Evolutionary conservation across 495 filamentous ascomycete species (phyloP).

Genomic region (Glutinoglossum americanum): DNA sequence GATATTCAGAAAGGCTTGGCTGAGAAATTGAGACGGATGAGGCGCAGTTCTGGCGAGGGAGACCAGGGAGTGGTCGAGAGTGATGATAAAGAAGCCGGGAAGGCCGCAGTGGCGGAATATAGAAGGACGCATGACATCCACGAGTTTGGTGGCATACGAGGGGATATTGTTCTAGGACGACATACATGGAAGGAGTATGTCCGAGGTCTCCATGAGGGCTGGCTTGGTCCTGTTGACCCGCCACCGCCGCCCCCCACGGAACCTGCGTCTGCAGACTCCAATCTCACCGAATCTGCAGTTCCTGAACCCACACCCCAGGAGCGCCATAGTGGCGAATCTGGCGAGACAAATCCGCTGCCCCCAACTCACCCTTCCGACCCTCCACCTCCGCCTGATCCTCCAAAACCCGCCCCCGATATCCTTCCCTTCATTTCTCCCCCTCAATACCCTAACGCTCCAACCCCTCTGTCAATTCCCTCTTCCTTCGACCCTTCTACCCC

Average conservation of each 20-base stretch:
- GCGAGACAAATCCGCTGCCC: background rate
- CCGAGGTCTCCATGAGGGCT: slow-evolving; percentile 82
- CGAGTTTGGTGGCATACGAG: slow-evolving; percentile 49
- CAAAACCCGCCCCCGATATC: background rate
- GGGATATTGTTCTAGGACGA: slow-evolving; percentile 75
- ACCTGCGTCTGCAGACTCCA: background rate
- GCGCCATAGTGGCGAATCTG: background rate
- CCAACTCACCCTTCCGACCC: background rate
- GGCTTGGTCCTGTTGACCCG: slow-evolving; percentile 63
- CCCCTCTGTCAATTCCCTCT: slow-evolving; percentile 37
- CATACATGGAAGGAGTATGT: slow-evolving; percentile 98
- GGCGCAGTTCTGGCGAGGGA: slow-evolving; percentile 33
- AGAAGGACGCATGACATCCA: slow-evolving; percentile 30
- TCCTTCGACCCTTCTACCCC: slow-evolving; percentile 42
- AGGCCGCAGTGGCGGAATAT: slow-evolving; percentile 11
- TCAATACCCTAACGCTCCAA: slow-evolving; percentile 40
- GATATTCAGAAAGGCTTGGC: slow-evolving; percentile 68
- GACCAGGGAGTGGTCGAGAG: slow-evolving; percentile 33
- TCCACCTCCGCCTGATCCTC: background rate
- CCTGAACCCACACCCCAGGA: background rate
- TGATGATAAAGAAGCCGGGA: slow-evolving; percentile 23
- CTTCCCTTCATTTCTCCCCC: slow-evolving; percentile 43
- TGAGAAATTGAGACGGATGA: slow-evolving; percentile 49
- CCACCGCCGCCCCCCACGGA: slow-evolving; percentile 14
- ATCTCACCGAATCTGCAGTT: background rate